Percentiles rank a stretch among this genome's conserved stretches.
Evolutionary conservation across 2,329 filamentous ascomycete genomes (phyloP).

Genomic region (Tolypocladium ophioglossoides): DNA sequence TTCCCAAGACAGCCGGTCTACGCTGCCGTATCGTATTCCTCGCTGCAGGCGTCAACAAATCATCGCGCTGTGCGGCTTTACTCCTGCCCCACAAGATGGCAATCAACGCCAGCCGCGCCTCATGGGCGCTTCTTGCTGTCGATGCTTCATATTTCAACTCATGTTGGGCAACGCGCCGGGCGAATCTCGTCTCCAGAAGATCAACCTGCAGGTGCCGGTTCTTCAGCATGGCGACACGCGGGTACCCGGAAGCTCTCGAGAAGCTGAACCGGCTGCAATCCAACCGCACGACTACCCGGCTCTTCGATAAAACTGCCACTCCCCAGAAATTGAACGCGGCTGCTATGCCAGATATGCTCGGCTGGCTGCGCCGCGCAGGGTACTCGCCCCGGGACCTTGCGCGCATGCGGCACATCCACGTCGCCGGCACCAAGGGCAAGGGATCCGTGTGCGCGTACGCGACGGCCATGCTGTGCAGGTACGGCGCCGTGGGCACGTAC

Average conservation of each 20-base stretch:
- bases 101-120: background rate
- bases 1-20: background rate
- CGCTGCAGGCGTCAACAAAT: background rate
- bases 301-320: constrained; percentile 40
- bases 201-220: constrained; percentile 1
- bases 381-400: constrained; percentile 45
- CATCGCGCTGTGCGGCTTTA: background rate
- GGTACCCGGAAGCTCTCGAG: constrained; percentile 57
- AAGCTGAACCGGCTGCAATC: constrained; percentile 69
- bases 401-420: constrained; percentile 53
- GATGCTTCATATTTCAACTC: background rate
- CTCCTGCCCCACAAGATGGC: background rate
- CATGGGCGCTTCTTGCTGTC: background rate
- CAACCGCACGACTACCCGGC: constrained; percentile 55
- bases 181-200: too few species aligned
- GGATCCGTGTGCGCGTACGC: constrained; percentile 80
- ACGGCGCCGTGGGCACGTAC: constrained; percentile 57
- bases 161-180: background rate
- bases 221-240: constrained; percentile 16
- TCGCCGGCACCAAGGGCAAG: constrained; percentile 92
- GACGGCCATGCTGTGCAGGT: constrained; percentile 58
- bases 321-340: constrained; percentile 49
- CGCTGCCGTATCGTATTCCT: background rate
- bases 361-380: constrained; percentile 66
- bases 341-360: constrained; percentile 72